These are phyloP conservation scores for Pezicula carpinea DNA, from an alignment of 2,329 filamentous ascomycete species.

Conservation along the genomic window DNA sequence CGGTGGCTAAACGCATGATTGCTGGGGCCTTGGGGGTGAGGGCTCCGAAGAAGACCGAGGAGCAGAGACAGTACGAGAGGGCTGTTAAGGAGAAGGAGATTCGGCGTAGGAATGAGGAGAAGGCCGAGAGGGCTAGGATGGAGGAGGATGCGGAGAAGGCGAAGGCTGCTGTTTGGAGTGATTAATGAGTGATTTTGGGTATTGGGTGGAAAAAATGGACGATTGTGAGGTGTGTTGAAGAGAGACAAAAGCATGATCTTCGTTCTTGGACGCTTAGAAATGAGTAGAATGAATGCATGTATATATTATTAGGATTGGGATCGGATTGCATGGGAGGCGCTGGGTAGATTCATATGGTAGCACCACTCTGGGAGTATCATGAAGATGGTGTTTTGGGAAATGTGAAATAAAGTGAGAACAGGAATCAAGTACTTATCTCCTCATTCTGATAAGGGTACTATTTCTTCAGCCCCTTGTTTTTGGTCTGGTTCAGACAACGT, in stretches of 20 bases:
- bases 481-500: too few relatives aligned
- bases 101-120: conserved; percentile 69
- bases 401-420: not conserved
- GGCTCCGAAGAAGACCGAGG: conserved; percentile 76
- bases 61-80: conserved; percentile 81
- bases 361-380: too few relatives aligned
- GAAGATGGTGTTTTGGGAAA: too few relatives aligned
- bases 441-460: not conserved
- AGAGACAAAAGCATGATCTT: too few relatives aligned
- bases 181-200: conserved; percentile 35
- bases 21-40: conserved; percentile 80
- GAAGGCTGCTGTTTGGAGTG: conserved; percentile 86
- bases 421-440: too few relatives aligned
- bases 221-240: too few relatives aligned
- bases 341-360: too few relatives aligned
- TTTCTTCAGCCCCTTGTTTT: too few relatives aligned
- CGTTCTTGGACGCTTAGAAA: conserved; percentile 7
- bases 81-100: conserved; percentile 81
- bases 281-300: conserved; percentile 5
- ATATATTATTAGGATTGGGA: not conserved
- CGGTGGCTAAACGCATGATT: conserved; percentile 85
- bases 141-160: conserved; percentile 65
- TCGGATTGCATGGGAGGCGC: not conserved
- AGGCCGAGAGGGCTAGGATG: conserved; percentile 53
- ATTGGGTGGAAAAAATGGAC: too few relatives aligned